Conservation (phyloP, 345 rosid genomes). For the Moringa oleifera region DNA sequence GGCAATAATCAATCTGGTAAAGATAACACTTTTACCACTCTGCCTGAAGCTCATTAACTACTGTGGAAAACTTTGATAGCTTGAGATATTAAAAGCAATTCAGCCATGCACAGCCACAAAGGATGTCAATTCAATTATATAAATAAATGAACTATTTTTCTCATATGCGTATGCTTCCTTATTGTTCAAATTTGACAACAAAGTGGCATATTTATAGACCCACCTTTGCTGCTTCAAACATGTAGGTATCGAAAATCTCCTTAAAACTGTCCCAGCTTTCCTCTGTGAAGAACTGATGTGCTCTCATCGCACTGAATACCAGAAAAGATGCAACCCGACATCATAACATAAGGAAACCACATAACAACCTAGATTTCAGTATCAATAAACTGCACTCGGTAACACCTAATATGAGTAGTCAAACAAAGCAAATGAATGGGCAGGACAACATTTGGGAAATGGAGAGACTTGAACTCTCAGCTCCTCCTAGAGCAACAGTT, state of each 20-base stretch:
- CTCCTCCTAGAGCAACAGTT: slow-evolving; percentile 84
- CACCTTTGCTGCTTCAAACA: slow-evolving; percentile 97
- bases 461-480: slow-evolving; percentile 99
- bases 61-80: too few species aligned
- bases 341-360: slow-evolving; percentile 26
- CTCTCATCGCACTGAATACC: slow-evolving; percentile 77
- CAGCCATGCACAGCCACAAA: too few species aligned
- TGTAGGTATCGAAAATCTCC: slow-evolving; percentile 73
- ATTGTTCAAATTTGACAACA: neutral
- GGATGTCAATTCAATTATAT: neutral
- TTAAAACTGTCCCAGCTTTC: slow-evolving; percentile 80
- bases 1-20: too few species aligned
- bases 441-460: slow-evolving; percentile 53
- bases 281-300: slow-evolving; percentile 90
- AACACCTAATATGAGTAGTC: slow-evolving; percentile 1
- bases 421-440: slow-evolving; percentile 10
- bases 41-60: too few species aligned
- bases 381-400: neutral
- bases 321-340: slow-evolving; percentile 30
- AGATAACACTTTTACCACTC: too few species aligned
- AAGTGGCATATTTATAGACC: slow-evolving; percentile 1
- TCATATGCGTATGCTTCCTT: neutral
- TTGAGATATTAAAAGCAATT: neutral
- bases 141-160: slow-evolving; percentile 4
- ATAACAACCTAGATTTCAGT: slow-evolving; percentile 6